A percentile compares a stretch with the other conserved stretches of the same genome.
Evolutionary conservation across 768 basidiomycete genomes (phyloP).

Genomic region (Cubamyces lactineus): DNA sequence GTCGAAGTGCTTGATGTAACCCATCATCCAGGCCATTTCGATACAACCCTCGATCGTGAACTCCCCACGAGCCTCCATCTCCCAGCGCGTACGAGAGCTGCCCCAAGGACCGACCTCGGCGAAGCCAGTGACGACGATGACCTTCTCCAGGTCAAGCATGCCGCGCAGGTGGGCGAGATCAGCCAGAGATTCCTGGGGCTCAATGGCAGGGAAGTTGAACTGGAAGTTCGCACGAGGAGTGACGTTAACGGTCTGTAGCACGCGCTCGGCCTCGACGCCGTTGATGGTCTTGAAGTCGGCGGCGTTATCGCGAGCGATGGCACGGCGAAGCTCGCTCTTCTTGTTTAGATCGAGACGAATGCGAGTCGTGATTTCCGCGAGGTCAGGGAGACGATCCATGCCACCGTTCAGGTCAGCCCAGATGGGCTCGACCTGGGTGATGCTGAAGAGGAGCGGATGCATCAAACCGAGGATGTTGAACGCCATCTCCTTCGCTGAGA

Average conservation of each 20-base stretch:
- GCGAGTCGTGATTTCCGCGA: conserved; percentile 87
- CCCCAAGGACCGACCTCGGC: conserved; percentile 99
- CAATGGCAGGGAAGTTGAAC: conserved; percentile 91
- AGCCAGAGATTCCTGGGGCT: conserved; percentile 64
- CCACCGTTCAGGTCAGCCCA: conserved; percentile 99
- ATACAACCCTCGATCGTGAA: conserved; percentile 98
- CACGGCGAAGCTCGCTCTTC: conserved; percentile 91
- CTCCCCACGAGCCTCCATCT: conserved; percentile 98
- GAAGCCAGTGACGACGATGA: conserved; percentile 94
- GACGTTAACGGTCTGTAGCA: conserved; percentile 90
- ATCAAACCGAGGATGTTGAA: conserved; percentile 99
- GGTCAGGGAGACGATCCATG: conserved; percentile 95
- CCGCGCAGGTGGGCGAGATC: conserved; percentile 83
- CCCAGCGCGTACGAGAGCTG: conserved; percentile 97
- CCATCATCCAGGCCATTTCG: conserved; percentile 99
- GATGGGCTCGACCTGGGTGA: conserved; percentile 98
- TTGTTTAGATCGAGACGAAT: conserved; percentile 82
- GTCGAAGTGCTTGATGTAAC: conserved; percentile 97
- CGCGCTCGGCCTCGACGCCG: conserved; percentile 89
- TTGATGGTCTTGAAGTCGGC: conserved; percentile 94
- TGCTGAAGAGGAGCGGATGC: conserved; percentile 99
- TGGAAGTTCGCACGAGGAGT: conserved; percentile 98
- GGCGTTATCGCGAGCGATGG: conserved; percentile 91
- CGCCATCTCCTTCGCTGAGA: conserved; percentile 99
- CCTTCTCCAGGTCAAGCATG: conserved; percentile 93